Evolutionary conservation across 257 asterid genomes (phyloP).

Genomic region (Solanum sejunctum): DNA sequence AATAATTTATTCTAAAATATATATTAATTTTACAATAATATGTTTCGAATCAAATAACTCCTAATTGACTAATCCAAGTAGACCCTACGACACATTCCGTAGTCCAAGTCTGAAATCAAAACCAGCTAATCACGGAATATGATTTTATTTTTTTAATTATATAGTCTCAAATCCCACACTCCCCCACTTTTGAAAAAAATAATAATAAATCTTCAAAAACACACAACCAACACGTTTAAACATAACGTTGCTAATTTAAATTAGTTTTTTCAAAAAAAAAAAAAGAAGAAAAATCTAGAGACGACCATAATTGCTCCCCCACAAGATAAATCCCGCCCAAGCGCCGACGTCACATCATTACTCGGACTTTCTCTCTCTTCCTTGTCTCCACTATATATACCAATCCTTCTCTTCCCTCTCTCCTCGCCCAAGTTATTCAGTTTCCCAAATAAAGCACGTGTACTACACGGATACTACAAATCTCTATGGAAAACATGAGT

Average conservation of each 20-base stretch:
- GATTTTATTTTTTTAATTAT: not conserved
- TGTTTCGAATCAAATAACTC: fast-evolving
- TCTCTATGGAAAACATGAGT: constrained; percentile 28
- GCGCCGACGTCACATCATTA: constrained; percentile 22
- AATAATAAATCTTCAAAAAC: not conserved
- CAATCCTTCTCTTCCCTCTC: not conserved
- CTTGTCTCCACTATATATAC: constrained; percentile 22
- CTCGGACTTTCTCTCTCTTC: constrained; percentile 8
- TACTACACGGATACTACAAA: not conserved
- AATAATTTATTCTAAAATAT: too few species aligned
- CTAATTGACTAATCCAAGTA: not conserved
- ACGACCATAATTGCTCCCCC: constrained; percentile 24
- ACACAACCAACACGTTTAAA: not conserved
- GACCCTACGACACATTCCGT: not conserved
- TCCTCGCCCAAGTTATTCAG: not conserved
- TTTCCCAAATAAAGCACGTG: not conserved
- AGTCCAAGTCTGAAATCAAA: not conserved
- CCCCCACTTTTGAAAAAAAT: not conserved
- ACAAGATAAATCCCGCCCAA: constrained; percentile 16
- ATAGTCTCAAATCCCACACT: not conserved
- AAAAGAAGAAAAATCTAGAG: constrained; percentile 13
- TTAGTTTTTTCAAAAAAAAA: not conserved
- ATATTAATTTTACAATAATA: too few species aligned
- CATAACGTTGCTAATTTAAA: not conserved
- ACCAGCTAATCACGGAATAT: not conserved